Percentiles rank a stretch among this genome's conserved stretches.
These are phyloP conservation scores for Pyrenophora seminiperda DNA, from an alignment of 2,329 filamentous ascomycete genomes.

Conservation along the genomic window DNA sequence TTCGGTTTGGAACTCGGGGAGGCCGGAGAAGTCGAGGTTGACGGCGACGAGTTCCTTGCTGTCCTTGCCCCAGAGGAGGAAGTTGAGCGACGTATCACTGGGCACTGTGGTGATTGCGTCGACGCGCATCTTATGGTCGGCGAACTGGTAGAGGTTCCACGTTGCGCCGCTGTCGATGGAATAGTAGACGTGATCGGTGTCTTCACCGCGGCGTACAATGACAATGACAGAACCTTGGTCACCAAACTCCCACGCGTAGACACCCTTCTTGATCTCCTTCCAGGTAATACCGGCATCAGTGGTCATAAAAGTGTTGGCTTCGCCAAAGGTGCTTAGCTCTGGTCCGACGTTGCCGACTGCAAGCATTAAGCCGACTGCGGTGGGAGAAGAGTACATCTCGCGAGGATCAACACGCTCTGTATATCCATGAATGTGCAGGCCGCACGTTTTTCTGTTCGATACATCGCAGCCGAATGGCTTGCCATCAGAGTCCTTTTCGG, in stretches of 20 bases:
- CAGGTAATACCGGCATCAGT: slow-evolving; percentile 88
- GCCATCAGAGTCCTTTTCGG: slow-evolving; percentile 69
- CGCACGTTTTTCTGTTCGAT: slow-evolving; percentile 67
- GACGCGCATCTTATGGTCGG: slow-evolving; percentile 70
- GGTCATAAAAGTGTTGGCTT: slow-evolving; percentile 89
- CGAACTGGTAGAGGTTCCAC: slow-evolving; percentile 79
- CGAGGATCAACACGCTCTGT: slow-evolving; percentile 83
- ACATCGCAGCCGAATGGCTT: slow-evolving; percentile 73
- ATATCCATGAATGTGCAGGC: slow-evolving; percentile 92
- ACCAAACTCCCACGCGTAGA: slow-evolving; percentile 91
- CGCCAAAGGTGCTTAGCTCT: slow-evolving; percentile 67
- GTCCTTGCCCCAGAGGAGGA: slow-evolving; percentile 81
- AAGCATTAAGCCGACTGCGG: slow-evolving; percentile 88
- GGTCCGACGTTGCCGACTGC: slow-evolving; percentile 89
- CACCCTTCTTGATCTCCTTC: slow-evolving; percentile 83
- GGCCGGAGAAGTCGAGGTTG: slow-evolving; percentile 86
- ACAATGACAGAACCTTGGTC: slow-evolving; percentile 94
- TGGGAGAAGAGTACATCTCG: slow-evolving; percentile 85
- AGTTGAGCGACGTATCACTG: slow-evolving; percentile 87
- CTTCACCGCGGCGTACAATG: slow-evolving; percentile 73
- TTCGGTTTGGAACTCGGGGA: slow-evolving; percentile 65
- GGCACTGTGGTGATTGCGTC: slow-evolving; percentile 85
- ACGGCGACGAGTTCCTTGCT: slow-evolving; percentile 67
- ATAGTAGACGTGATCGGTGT: slow-evolving; percentile 74
- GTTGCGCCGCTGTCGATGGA: slow-evolving; percentile 78